These are phyloP conservation scores for Elongisporangium undulatum DNA, from an alignment of 352 stramenopile species.

Conservation along the genomic window DNA sequence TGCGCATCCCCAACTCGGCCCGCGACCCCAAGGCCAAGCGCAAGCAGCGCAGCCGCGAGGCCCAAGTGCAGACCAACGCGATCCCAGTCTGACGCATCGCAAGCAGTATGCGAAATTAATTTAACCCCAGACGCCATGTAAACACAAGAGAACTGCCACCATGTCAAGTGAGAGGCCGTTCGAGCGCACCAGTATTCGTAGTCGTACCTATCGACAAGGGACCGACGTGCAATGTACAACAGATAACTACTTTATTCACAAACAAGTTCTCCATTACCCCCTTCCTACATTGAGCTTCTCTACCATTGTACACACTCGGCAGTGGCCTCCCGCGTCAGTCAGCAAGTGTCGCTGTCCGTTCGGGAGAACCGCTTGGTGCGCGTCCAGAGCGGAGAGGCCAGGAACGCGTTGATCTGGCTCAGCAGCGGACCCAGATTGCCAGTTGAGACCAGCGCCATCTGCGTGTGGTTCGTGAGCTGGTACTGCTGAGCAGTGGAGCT, in stretches of 20 bases:
- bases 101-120: neutral
- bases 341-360: neutral
- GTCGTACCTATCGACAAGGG: too few species aligned
- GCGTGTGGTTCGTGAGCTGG: neutral
- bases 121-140: neutral
- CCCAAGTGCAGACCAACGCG: neutral
- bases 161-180: neutral
- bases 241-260: neutral
- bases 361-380: neutral
- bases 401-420: neutral
- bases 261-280: neutral
- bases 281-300: too few species aligned
- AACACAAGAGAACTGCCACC: neutral
- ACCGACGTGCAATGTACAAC: neutral
- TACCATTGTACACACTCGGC: too few species aligned
- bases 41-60: neutral
- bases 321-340: too few species aligned
- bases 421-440: neutral
- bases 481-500: neutral
- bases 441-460: neutral
- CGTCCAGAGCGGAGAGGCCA: neutral
- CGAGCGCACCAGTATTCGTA: too few species aligned
- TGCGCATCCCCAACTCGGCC: neutral
- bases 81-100: neutral
- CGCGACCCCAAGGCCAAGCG: neutral